Evolutionary conservation across 1,284 basidiomycete genomes (phyloP).

Genomic region (Wolfiporia cocos): DNA sequence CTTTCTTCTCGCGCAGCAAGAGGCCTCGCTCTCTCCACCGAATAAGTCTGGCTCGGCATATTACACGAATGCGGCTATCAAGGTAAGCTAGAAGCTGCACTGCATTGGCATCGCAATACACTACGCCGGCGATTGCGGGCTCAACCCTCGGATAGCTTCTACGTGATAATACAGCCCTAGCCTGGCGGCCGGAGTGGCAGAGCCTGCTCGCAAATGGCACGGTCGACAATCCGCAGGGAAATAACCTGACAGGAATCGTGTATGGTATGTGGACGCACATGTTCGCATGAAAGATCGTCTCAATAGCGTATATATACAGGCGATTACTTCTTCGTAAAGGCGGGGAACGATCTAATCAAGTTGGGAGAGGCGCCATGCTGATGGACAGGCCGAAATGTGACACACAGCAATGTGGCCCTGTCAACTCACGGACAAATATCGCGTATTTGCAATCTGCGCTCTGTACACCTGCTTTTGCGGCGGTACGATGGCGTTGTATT

Average conservation of each 20-base stretch:
- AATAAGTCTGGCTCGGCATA: conserved; percentile 30
- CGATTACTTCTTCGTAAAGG: conserved; percentile 36
- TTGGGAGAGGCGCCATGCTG: conserved; percentile 7
- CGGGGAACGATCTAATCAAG: conserved; percentile 26
- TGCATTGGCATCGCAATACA: too few species aligned
- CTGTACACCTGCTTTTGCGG: neutral
- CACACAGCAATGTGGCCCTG: too few species aligned
- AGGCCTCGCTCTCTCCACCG: conserved; percentile 27
- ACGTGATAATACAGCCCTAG: conserved; percentile 41
- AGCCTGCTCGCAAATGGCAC: conserved; percentile 64
- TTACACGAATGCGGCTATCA: conserved; percentile 45
- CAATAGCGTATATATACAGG: conserved; percentile 18
- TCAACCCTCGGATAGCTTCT: conserved; percentile 35
- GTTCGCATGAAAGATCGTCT: neutral
- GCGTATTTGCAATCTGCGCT: neutral
- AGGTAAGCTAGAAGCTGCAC: conserved; percentile 30
- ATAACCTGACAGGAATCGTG: conserved; percentile 56
- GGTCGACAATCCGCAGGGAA: conserved; percentile 47
- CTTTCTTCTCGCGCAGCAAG: conserved; percentile 50
- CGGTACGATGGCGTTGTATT: neutral
- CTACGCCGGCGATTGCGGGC: neutral
- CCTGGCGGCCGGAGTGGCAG: conserved; percentile 54
- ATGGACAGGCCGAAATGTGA: too few species aligned
- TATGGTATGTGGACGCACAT: conserved; percentile 39
- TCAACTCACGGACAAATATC: too few species aligned